These are phyloP conservation scores for Teunomyces cretensis DNA, from an alignment of 805 yeast species.

Conservation along the genomic window DNA sequence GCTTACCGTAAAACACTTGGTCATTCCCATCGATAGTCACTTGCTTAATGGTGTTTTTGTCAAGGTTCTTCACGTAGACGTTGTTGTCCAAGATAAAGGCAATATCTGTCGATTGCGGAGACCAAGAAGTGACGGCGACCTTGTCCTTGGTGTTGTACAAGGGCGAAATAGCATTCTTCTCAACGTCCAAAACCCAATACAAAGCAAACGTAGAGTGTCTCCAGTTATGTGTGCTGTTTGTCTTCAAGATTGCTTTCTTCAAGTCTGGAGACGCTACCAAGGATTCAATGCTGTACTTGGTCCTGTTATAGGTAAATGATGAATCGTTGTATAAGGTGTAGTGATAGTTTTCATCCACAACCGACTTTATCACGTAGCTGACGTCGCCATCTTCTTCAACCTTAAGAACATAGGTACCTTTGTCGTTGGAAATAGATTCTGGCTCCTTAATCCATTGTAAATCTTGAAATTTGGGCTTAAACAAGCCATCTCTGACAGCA, in stretches of 20 bases:
- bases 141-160: constrained; percentile 14
- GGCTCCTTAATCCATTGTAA: constrained; percentile 72
- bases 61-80: constrained; percentile 47
- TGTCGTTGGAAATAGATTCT: constrained; percentile 50
- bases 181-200: constrained; percentile 42
- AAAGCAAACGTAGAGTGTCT: constrained; percentile 49
- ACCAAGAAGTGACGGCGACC: constrained; percentile 58
- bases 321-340: constrained; percentile 51
- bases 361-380: constrained; percentile 55
- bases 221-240: constrained; percentile 61
- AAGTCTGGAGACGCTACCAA: constrained; percentile 70
- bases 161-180: constrained; percentile 8
- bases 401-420: constrained; percentile 60
- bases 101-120: constrained; percentile 57
- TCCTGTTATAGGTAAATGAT: constrained; percentile 38
- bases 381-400: constrained; percentile 40
- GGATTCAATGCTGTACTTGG: constrained; percentile 47
- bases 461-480: constrained; percentile 49
- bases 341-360: constrained; percentile 45
- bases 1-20: constrained; percentile 61
- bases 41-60: constrained; percentile 18
- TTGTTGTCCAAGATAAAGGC: constrained; percentile 59
- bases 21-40: constrained; percentile 54
- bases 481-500: constrained; percentile 52
- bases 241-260: constrained; percentile 54